A percentile compares a stretch with the other conserved stretches of the same genome.
Conservation (phyloP, 352 stramenopile species). For the Peronospora destructor region DNA sequence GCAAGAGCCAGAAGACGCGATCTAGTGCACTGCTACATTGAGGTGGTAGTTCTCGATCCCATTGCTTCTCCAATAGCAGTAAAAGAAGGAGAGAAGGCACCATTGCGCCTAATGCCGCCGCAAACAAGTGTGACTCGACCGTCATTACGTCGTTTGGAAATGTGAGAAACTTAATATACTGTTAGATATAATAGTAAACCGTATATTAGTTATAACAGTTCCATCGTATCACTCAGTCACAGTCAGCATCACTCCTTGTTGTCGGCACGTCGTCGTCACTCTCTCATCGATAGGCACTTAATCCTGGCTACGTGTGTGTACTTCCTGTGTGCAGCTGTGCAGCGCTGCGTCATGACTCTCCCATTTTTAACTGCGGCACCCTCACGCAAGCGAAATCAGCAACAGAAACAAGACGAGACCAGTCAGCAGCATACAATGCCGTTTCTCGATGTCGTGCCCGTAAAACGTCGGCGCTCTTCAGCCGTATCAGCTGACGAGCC, state of each 20-base stretch:
- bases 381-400: slow-evolving; percentile 23
- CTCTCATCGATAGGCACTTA: neutral
- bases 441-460: slow-evolving; percentile 18
- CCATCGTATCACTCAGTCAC: neutral
- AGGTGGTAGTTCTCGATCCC: slow-evolving; percentile 26
- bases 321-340: slow-evolving; percentile 21
- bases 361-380: neutral
- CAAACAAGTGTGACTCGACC: slow-evolving; percentile 26
- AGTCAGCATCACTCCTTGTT: too few relatives aligned
- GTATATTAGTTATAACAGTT: neutral
- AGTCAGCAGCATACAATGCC: slow-evolving; percentile 17
- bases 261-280: neutral
- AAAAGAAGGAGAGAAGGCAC: slow-evolving; percentile 38
- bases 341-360: slow-evolving; percentile 25
- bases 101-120: slow-evolving; percentile 30
- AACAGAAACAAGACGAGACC: slow-evolving; percentile 13
- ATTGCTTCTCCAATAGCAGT: slow-evolving; percentile 24
- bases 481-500: slow-evolving; percentile 8
- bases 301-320: slow-evolving; percentile 22
- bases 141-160: slow-evolving; percentile 7
- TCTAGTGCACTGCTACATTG: slow-evolving; percentile 37
- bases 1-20: slow-evolving; percentile 26
- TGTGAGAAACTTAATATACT: neutral
- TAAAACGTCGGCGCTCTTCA: slow-evolving; percentile 28
- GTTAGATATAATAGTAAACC: neutral